phyloP scores from a whole-genome alignment of 2,329 filamentous ascomycete species.

The Aureobasidium leucospermi region DNA sequence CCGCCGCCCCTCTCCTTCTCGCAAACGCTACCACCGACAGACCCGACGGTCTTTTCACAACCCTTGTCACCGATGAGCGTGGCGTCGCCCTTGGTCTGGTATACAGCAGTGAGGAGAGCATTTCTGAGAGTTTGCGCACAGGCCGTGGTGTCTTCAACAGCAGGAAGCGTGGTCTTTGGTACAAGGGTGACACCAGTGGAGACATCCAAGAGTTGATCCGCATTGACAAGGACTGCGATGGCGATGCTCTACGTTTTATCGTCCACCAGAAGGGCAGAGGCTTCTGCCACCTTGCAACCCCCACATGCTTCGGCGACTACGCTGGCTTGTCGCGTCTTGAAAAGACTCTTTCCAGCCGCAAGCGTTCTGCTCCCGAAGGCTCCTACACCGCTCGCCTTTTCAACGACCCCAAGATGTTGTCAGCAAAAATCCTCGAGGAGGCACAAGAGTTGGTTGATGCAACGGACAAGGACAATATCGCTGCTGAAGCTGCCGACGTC shows the following conservation, averaged over 20 bases:
- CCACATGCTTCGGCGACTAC: slow-evolving; percentile 85
- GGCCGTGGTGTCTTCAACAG: slow-evolving; percentile 88
- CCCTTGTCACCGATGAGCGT: slow-evolving; percentile 82
- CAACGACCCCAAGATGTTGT: slow-evolving; percentile 78
- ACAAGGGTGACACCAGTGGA: slow-evolving; percentile 91
- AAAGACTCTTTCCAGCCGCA: slow-evolving; percentile 76
- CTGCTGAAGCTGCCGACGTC: slow-evolving; percentile 90
- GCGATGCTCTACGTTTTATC: slow-evolving; percentile 82
- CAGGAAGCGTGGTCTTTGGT: slow-evolving; percentile 89
- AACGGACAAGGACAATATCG: slow-evolving; percentile 70
- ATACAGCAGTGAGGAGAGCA: slow-evolving; percentile 88
- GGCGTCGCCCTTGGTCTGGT: slow-evolving; percentile 81
- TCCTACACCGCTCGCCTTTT: slow-evolving; percentile 94
- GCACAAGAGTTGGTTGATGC: slow-evolving; percentile 91
- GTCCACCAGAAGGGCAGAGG: slow-evolving; percentile 81
- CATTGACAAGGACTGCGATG: slow-evolving; percentile 85
- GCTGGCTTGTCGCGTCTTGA: slow-evolving; percentile 76
- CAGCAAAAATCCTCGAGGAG: slow-evolving; percentile 98
- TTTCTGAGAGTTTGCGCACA: slow-evolving; percentile 76
- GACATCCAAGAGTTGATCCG: slow-evolving; percentile 85
- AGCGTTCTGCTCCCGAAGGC: slow-evolving; percentile 71
- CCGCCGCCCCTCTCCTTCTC: slow-evolving; percentile 63
- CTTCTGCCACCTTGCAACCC: slow-evolving; percentile 91
- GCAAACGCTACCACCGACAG: slow-evolving; percentile 74
- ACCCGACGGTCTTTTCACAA: slow-evolving; percentile 76